Percentiles rank a stretch among this genome's conserved stretches.
Conservation (phyloP, 2,329 filamentous ascomycete species). For the Hysterium pulicare region DNA sequence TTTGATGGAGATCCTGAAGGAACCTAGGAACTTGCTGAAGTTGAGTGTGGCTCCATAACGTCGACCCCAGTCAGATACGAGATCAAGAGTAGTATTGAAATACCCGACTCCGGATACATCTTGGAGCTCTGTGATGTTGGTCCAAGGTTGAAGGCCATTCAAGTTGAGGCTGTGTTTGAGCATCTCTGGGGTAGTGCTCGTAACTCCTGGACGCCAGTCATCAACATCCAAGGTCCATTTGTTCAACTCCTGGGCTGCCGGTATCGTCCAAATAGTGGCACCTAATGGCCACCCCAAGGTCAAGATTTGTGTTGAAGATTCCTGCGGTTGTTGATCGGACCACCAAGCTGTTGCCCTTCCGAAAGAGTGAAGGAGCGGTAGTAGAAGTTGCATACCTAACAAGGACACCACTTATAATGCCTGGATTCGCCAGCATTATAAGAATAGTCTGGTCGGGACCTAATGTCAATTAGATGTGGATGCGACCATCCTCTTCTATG, state of each 20-base stretch:
- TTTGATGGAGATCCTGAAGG: background rate
- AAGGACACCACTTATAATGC: background rate
- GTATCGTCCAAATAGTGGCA: background rate
- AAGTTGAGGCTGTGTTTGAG: background rate
- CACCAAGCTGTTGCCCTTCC: background rate
- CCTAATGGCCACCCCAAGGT: background rate
- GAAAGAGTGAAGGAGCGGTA: background rate
- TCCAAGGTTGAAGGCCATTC: background rate
- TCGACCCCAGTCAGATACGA: background rate
- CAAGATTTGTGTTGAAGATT: background rate
- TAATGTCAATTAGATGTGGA: background rate
- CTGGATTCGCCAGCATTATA: slow-evolving; percentile 1
- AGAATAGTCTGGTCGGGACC: background rate
- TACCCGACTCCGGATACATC: background rate
- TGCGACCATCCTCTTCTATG: background rate
- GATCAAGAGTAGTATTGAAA: background rate
- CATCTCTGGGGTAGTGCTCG: background rate
- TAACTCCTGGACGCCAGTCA: background rate
- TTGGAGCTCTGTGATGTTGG: background rate
- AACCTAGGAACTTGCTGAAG: background rate
- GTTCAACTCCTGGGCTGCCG: background rate
- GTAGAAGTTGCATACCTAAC: background rate
- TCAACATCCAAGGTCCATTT: background rate
- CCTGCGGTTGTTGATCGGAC: background rate
- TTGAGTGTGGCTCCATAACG: background rate